A percentile compares a stretch with the other conserved stretches of the same genome.
Conservation (phyloP, 116 monocot species). For the Zostera marina region DNA sequence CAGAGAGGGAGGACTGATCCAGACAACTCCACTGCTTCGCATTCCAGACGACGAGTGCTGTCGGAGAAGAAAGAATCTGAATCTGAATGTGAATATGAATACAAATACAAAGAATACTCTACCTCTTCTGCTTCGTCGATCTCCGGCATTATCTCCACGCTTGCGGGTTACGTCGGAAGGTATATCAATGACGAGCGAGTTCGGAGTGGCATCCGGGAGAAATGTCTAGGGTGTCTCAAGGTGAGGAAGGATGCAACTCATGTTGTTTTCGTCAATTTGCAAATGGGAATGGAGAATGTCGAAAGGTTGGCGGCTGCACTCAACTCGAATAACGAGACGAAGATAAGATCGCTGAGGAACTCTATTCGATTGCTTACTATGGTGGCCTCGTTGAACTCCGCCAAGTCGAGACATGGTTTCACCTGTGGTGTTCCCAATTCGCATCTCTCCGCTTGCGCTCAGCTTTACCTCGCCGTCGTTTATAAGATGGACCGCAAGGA, state of each 20-base stretch:
- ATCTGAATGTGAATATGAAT: too few species aligned
- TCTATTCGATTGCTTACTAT: constrained; percentile 47
- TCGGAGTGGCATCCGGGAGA: constrained; percentile 8
- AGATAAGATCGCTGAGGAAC: constrained; percentile 17
- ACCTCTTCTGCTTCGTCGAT: background rate
- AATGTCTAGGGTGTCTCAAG: constrained; percentile 6
- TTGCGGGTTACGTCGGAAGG: constrained; percentile 10
- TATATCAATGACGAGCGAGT: constrained; percentile 6
- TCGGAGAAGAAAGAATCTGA: too few species aligned
- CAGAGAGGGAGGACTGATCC: background rate
- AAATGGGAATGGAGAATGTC: constrained; percentile 17
- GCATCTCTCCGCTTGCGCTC: constrained; percentile 57
- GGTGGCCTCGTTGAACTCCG: constrained; percentile 41
- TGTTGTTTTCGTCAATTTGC: constrained; percentile 13
- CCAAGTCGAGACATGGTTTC: constrained; percentile 15
- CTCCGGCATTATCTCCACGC: constrained; percentile 1
- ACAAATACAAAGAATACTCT: too few species aligned
- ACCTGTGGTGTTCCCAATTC: constrained; percentile 51
- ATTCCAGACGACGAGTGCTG: background rate
- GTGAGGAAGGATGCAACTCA: constrained; percentile 9
- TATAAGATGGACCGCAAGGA: constrained; percentile 54
- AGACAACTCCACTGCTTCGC: constrained; percentile 2
- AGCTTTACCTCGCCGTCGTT: constrained; percentile 51
- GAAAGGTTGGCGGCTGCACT: constrained; percentile 8
- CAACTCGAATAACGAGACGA: background rate